These are phyloP conservation scores for Collybia sp. DNA, from an alignment of 768 basidiomycete genomes.

Conservation along the genomic window DNA sequence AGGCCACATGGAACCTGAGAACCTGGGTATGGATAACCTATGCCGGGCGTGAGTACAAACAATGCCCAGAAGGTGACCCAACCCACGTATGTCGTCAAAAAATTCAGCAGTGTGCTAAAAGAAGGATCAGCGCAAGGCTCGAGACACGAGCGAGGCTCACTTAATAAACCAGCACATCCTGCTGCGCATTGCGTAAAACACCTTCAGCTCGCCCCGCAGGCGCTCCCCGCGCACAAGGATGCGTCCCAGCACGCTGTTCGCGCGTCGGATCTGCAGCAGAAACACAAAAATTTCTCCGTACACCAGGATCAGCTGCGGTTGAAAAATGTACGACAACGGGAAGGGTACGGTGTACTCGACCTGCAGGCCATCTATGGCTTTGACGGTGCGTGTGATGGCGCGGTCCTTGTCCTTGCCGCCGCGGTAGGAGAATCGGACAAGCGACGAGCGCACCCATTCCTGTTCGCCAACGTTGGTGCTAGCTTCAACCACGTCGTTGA, in stretches of 20 bases:
- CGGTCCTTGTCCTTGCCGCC: constrained; percentile 42
- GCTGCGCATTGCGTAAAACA: constrained; percentile 72
- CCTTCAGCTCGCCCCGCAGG: constrained; percentile 49
- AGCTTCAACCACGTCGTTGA: constrained; percentile 59
- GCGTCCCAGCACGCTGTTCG: constrained; percentile 66
- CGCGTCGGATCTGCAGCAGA: constrained; percentile 67
- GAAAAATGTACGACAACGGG: constrained; percentile 76
- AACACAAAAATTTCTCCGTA: constrained; percentile 71
- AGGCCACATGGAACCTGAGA: constrained; percentile 49
- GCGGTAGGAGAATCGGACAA: constrained; percentile 69
- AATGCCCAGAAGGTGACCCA: no score
- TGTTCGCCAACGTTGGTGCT: constrained; percentile 30
- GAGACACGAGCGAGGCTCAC: constrained; percentile 37
- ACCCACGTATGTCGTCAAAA: constrained; percentile 68
- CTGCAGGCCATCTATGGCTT: constrained; percentile 58
- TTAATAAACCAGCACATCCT: constrained; percentile 83
- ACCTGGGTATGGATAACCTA: constrained; percentile 71
- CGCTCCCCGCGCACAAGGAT: constrained; percentile 51
- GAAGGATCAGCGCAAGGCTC: background rate
- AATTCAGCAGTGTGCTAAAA: constrained; percentile 58
- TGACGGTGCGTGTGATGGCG: constrained; percentile 49
- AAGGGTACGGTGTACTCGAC: constrained; percentile 83
- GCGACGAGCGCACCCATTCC: constrained; percentile 60
- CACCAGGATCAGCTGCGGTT: constrained; percentile 44
- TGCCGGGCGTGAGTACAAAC: background rate